Base-by-base conservation (phyloP, 768 basidiomycete species). In the Russula vinacea region DNA sequence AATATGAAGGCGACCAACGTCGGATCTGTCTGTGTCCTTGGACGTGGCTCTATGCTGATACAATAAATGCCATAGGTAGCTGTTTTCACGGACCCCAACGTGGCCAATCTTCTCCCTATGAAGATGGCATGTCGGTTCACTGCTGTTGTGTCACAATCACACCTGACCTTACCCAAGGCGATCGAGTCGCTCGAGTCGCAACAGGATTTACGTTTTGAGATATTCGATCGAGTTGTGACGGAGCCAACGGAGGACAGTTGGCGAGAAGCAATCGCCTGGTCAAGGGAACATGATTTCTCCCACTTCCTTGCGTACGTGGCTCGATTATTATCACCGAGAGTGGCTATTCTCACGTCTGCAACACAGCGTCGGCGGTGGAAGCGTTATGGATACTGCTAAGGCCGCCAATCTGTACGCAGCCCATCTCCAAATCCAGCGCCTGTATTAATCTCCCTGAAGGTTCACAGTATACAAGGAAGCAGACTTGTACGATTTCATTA, bases 361-460 rank as follows among this genome's bases (percentile, higher is more conserved):
- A 26, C 66, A 32, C 68, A 90, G 92, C 45, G 87, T 94, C 35
- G 92, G 93, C 66, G 93, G 93, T n/a, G 93, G 93, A 67, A 93
- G 90, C 70, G 91, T 93, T 29, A 97, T 97, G 72, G 95, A 97
- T 73, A 97, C 94, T 0, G 91, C 94, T 58, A 98, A 98, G 74
- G 85, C 94, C 8, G 94, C 96, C 37, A 98, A 98, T 76, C 71
- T 98, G 84, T 91, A 72, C 57, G 81, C 70, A 56, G 13, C 17
- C 17, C 55, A 33, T 24, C 14, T 39, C 52, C 14, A 42, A 19
- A n/a, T 39, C 32, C 29, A 45, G 22, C 39, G 9, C 50, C 62
- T 22, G 9, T 54, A 17, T n/a, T 60, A 8, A 54, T 8, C 58
- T 67, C 47, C 72, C 24, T 3, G 11, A 65, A 92, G 90, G 63